Conservation (phyloP, 768 basidiomycete species). For the Plicaturopsis crispa region DNA sequence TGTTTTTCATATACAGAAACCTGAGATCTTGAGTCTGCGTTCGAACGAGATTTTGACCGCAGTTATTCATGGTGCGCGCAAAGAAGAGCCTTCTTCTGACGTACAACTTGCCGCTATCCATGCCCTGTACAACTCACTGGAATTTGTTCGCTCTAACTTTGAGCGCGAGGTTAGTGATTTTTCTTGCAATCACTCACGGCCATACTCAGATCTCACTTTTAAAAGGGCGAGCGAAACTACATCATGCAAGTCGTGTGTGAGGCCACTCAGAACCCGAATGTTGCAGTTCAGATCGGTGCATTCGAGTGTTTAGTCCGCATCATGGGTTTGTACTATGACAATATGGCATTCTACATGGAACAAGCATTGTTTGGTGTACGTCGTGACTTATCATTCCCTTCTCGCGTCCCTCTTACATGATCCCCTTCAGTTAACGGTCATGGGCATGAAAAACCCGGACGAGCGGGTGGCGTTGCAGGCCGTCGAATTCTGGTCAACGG, state of each 20-base stretch:
- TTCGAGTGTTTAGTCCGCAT: slow-evolving; percentile 95
- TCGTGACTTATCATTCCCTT: slow-evolving; percentile 14
- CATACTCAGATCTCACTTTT: slow-evolving; percentile 3
- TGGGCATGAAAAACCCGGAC: slow-evolving; percentile 93
- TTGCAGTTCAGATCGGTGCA: slow-evolving; percentile 87
- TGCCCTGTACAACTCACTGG: slow-evolving; percentile 90
- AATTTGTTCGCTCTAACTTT: slow-evolving; percentile 97
- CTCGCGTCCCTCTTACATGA: slow-evolving; percentile 10
- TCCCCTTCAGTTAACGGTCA: slow-evolving; percentile 71
- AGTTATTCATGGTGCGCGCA: slow-evolving; percentile 95
- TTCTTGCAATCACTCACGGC: background rate
- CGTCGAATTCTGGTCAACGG: slow-evolving; percentile 99
- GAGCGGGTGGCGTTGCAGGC: slow-evolving; percentile 93
- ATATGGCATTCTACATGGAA: slow-evolving; percentile 99
- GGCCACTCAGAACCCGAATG: slow-evolving; percentile 80
- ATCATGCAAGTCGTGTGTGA: slow-evolving; percentile 99
- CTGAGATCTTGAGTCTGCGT: slow-evolving; percentile 79
- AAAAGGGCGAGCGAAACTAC: slow-evolving; percentile 95
- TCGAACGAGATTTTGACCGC: slow-evolving; percentile 98
- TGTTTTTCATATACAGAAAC: slow-evolving; percentile 70
- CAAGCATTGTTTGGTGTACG: slow-evolving; percentile 93
- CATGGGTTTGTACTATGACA: slow-evolving; percentile 98
- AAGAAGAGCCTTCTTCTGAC: slow-evolving; percentile 86
- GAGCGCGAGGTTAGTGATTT: slow-evolving; percentile 76
- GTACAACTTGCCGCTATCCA: slow-evolving; percentile 92